Conservation (phyloP, 1,284 basidiomycete species). For the Veloboletus limbatus region DNA sequence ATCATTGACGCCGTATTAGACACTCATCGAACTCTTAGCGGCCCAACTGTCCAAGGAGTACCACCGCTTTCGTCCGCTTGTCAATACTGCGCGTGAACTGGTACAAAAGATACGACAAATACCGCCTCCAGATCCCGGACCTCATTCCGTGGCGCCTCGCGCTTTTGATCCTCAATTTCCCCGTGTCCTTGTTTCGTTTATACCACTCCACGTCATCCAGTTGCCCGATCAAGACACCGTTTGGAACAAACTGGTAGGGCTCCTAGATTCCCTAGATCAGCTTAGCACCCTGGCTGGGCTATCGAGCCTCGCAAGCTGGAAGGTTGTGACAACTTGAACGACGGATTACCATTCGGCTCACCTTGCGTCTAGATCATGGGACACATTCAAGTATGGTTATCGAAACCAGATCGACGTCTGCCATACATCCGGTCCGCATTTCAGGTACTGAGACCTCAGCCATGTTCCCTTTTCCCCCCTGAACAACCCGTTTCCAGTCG, state of each 20-base stretch:
- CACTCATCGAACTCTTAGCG: conserved; percentile 49
- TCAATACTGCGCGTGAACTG: conserved; percentile 22
- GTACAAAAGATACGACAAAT: conserved; percentile 19
- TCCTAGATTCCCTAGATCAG: conserved; percentile 61
- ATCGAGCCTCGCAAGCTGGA: conserved; percentile 54
- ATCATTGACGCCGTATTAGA: conserved; percentile 16
- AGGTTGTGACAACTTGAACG: conserved; percentile 41
- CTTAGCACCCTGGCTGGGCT: conserved; percentile 45
- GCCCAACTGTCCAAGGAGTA: conserved; percentile 30
- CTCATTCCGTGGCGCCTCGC: conserved; percentile 48
- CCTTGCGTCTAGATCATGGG: conserved; percentile 44
- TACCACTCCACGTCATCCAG: conserved; percentile 66
- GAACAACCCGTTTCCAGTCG: conserved; percentile 39
- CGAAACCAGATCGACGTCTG: conserved; percentile 38
- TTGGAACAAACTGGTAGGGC: conserved; percentile 49
- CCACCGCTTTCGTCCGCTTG: conserved; percentile 13
- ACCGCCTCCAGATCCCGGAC: conserved; percentile 35
- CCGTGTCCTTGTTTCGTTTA: conserved; percentile 66
- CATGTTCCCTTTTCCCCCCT: conserved; percentile 1
- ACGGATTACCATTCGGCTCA: conserved; percentile 1
- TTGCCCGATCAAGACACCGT: conserved; percentile 49
- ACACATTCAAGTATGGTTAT: conserved; percentile 46
- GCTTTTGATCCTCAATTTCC: conserved; percentile 72
- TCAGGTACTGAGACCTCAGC: conserved; percentile 43
- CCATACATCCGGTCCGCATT: conserved; percentile 61